Conservation (phyloP, 306 rosid genomes). For the Cucurbita maxima region DNA sequence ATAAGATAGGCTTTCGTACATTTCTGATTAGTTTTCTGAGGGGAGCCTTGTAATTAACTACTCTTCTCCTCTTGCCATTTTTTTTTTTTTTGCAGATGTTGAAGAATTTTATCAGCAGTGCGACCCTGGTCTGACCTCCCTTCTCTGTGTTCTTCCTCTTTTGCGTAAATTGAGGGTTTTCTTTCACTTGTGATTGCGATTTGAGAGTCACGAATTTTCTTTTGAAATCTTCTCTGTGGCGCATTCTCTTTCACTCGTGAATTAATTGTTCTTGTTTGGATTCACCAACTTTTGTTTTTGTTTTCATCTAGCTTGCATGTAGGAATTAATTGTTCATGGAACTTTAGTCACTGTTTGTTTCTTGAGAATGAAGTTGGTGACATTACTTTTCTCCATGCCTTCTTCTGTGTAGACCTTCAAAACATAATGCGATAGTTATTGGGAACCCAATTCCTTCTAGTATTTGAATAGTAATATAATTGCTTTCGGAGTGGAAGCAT, state of each 20-base stretch:
- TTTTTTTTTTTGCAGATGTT: constrained; percentile 25
- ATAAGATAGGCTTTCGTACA: neutral
- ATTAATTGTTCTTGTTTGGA: neutral
- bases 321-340: neutral
- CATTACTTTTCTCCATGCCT: neutral
- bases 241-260: neutral
- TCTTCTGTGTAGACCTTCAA: neutral
- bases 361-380: neutral
- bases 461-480: neutral
- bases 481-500: neutral
- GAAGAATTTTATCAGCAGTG: constrained; percentile 43
- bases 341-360: neutral
- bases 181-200: neutral
- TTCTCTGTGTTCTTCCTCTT: neutral
- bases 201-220: neutral
- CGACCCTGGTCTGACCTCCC: constrained; percentile 51
- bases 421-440: neutral
- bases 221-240: neutral
- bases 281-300: neutral
- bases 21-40: neutral
- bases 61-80: neutral
- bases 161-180: neutral
- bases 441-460: neutral
- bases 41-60: neutral
- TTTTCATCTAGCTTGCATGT: neutral